phyloP scores from a whole-genome alignment of 2,329 filamentous ascomycete species.

The Alternaria rosae region DNA sequence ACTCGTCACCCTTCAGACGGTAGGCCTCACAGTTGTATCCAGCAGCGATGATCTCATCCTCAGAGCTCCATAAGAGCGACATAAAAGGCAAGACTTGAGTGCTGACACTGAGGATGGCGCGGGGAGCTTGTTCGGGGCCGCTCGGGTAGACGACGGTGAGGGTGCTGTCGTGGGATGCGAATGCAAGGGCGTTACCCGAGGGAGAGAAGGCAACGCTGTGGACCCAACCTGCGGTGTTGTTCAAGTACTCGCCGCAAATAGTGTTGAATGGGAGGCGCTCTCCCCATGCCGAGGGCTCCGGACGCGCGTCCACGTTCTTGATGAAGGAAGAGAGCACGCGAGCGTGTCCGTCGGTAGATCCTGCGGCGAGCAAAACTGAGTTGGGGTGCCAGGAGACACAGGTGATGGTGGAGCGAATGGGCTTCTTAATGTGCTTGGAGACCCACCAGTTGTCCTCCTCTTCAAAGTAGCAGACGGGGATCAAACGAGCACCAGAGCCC shows the following conservation, averaged over 20 bases:
- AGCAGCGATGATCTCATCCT: slow-evolving; percentile 92
- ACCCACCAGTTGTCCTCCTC: slow-evolving; percentile 99
- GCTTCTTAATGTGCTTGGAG: slow-evolving; percentile 99
- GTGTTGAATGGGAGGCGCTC: slow-evolving; percentile 98
- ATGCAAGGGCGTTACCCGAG: slow-evolving; percentile 89
- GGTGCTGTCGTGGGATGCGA: slow-evolving; percentile 93
- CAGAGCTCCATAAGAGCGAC: slow-evolving; percentile 89
- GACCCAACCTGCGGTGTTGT: slow-evolving; percentile 96
- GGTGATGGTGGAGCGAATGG: slow-evolving; percentile 95
- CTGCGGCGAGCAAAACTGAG: slow-evolving; percentile 90
- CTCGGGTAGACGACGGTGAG: slow-evolving; percentile 96
- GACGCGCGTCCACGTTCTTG: slow-evolving; percentile 88
- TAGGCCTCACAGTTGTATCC: slow-evolving; percentile 91
- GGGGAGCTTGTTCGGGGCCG: slow-evolving; percentile 87
- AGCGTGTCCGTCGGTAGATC: slow-evolving; percentile 96
- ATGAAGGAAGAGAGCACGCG: slow-evolving; percentile 95
- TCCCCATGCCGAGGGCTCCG: slow-evolving; percentile 89
- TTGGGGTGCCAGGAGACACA: slow-evolving; percentile 97
- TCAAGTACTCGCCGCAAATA: slow-evolving; percentile 94
- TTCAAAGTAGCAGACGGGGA: slow-evolving; percentile 98
- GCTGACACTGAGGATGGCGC: slow-evolving; percentile 86
- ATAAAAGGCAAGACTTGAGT: slow-evolving; percentile 93
- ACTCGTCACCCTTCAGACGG: slow-evolving; percentile 79
- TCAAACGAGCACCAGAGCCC: slow-evolving; percentile 91
- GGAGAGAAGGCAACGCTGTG: slow-evolving; percentile 94